phyloP scores from a whole-genome alignment of 106 monocot species.

The Narthecium ossifragum region DNA sequence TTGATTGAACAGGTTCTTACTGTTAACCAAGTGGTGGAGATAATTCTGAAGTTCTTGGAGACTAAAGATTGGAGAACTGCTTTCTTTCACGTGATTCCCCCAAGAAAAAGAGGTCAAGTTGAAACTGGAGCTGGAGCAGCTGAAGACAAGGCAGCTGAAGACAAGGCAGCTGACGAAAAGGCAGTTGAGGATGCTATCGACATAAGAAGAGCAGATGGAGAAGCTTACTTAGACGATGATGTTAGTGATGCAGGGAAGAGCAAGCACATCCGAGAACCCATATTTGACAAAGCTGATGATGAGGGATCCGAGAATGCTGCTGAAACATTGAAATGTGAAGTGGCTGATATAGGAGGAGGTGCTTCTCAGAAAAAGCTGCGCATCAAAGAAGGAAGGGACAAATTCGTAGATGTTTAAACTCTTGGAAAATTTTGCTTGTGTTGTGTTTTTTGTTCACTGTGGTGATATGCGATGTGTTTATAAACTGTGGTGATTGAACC shows the following conservation, averaged over 20 bases:
- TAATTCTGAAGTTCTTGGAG: constrained; percentile 84
- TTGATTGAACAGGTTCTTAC: constrained; percentile 72
- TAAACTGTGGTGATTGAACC: too few species aligned
- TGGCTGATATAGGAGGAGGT: background rate
- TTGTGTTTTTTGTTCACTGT: too few species aligned
- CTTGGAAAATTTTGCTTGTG: too few species aligned
- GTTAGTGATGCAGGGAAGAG: too few species aligned
- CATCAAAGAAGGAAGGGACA: constrained; percentile 16
- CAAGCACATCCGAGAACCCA: too few species aligned
- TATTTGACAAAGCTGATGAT: constrained; percentile 6
- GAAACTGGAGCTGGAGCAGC: constrained; percentile 12
- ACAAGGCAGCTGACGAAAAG: constrained; percentile 1
- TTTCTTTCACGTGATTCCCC: constrained; percentile 97
- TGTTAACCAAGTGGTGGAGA: constrained; percentile 96
- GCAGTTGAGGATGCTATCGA: constrained; percentile 23
- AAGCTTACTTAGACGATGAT: too few species aligned
- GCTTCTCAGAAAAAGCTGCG: constrained; percentile 28
- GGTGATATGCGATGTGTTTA: too few species aligned
- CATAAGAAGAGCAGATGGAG: too few species aligned
- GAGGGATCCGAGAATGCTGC: constrained; percentile 11
- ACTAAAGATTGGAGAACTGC: constrained; percentile 86
- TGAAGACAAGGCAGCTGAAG: constrained; percentile 10
- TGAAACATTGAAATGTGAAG: constrained; percentile 1
- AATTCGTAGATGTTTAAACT: too few species aligned
- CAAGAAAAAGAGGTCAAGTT: constrained; percentile 58